These are phyloP conservation scores for Jamesozyma hellenica DNA, from an alignment of 805 yeast genomes.

Conservation along the genomic window DNA sequence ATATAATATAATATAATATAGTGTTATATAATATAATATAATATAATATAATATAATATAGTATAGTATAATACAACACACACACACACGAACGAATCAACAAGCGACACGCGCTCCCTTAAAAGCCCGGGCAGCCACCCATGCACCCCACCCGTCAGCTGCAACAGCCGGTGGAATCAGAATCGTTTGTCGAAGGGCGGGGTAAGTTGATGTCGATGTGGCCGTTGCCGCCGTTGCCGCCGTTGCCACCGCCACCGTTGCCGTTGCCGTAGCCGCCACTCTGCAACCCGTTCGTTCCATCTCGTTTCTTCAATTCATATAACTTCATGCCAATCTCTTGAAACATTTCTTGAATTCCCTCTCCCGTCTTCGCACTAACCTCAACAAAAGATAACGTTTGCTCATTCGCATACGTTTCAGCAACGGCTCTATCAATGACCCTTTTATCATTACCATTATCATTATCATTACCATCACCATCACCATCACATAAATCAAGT, in stretches of 20 bases:
- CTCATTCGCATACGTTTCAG: conserved; percentile 46
- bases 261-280: no score
- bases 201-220: conserved; percentile 29
- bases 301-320: conserved; percentile 14
- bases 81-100: no score
- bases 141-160: no score
- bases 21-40: no score
- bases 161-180: conserved; percentile 35
- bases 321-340: conserved; percentile 40
- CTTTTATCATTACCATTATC: no score
- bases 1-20: no score
- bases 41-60: no score
- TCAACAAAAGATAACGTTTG: conserved; percentile 41
- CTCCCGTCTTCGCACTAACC: conserved; percentile 52
- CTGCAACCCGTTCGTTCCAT: no score
- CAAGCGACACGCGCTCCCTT: no score
- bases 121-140: no score
- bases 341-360: conserved; percentile 39
- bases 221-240: conserved; percentile 5
- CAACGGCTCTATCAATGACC: conserved; percentile 35
- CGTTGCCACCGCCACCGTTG: no score
- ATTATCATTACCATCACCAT: conserved; percentile 43
- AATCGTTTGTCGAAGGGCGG: conserved; percentile 38
- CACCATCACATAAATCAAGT: conserved; percentile 50
- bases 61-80: no score